A percentile compares a stretch with the other conserved stretches of the same genome.
Conservation (phyloP, 257 asterid species). For the Salvia hispanica region DNA sequence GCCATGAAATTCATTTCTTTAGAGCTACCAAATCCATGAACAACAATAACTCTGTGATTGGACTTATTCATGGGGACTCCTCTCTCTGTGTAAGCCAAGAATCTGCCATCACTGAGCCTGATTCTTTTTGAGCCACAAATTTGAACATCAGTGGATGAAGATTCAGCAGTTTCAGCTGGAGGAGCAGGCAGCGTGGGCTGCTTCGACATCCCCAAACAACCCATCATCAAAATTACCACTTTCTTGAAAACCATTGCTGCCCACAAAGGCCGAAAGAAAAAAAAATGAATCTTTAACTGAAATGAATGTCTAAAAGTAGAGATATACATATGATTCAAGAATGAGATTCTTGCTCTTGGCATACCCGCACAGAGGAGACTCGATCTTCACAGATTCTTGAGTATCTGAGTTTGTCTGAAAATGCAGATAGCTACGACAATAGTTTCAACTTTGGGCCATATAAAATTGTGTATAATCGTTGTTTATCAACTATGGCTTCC, state of each 20-base stretch:
- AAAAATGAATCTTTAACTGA: not conserved
- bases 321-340: too few species aligned
- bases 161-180: conserved; percentile 39
- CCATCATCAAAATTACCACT: conserved; percentile 64
- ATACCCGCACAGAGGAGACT: not conserved
- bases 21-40: conserved; percentile 91
- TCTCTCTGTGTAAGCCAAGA: conserved; percentile 75
- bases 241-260: conserved; percentile 74
- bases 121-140: conserved; percentile 46
- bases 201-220: conserved; percentile 73
- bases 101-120: conserved; percentile 81
- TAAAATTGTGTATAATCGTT: not conserved
- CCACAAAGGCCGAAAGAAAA: not conserved
- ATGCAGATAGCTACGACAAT: conserved; percentile 9
- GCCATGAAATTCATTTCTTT: conserved; percentile 88
- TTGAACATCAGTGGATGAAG: conserved; percentile 34
- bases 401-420: not conserved
- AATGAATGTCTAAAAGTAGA: not conserved
- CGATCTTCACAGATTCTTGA: not conserved
- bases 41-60: conserved; percentile 61
- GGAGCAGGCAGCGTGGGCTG: conserved; percentile 57
- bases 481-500: not conserved
- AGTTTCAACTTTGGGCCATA: not conserved
- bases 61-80: conserved; percentile 76
- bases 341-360: conserved; percentile 3